Percentiles rank a stretch among this genome's conserved stretches.
Conservation (phyloP, 495 filamentous ascomycete species). For the Penicillium turbatum region DNA sequence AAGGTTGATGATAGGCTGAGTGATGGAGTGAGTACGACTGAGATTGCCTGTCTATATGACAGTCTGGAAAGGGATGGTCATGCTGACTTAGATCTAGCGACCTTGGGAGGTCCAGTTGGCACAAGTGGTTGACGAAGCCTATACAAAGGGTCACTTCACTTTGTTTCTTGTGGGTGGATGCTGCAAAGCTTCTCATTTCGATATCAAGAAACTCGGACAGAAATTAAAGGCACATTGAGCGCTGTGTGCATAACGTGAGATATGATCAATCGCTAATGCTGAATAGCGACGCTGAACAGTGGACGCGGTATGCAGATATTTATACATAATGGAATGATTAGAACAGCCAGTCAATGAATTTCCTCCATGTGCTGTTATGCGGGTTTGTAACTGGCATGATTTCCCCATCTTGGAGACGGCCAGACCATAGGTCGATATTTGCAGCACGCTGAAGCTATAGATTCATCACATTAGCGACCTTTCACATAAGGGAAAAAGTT, state of each 20-base stretch:
- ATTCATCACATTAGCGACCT: slow-evolving; percentile 2
- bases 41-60: not conserved
- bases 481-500: not conserved
- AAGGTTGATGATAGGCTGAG: slow-evolving; percentile 15
- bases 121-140: slow-evolving; percentile 31
- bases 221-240: slow-evolving; percentile 17
- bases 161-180: slow-evolving; percentile 57
- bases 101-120: slow-evolving; percentile 50
- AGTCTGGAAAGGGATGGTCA: not conserved
- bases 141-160: slow-evolving; percentile 44
- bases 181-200: slow-evolving; percentile 51
- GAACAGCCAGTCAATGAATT: slow-evolving; percentile 32
- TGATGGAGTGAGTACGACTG: slow-evolving; percentile 7
- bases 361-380: slow-evolving; percentile 20
- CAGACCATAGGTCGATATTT: slow-evolving; percentile 35
- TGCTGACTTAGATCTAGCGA: slow-evolving; percentile 19
- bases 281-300: too few species aligned
- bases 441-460: slow-evolving; percentile 26
- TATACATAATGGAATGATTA: slow-evolving; percentile 15
- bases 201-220: slow-evolving; percentile 45
- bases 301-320: slow-evolving; percentile 16
- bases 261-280: slow-evolving; percentile 5
- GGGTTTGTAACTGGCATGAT: slow-evolving; percentile 20
- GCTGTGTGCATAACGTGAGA: not conserved
- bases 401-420: slow-evolving; percentile 36